These are phyloP conservation scores for Russula brevipes DNA, from an alignment of 768 basidiomycete genomes.

Conservation along the genomic window DNA sequence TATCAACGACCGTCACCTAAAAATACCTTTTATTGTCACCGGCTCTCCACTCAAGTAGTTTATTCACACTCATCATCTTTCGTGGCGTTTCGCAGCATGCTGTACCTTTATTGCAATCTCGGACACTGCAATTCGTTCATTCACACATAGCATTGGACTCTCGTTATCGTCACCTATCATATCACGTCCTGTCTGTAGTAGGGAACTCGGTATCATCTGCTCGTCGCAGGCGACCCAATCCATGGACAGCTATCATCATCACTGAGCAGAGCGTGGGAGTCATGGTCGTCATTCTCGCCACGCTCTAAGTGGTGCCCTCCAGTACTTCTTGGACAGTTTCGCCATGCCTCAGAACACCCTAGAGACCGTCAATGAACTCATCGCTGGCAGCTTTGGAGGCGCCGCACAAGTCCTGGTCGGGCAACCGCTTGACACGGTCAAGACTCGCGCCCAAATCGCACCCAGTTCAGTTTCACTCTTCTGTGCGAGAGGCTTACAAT, in stretches of 20 bases:
- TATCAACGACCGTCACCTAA: background rate
- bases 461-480: constrained; percentile 51
- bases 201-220: constrained; percentile 18
- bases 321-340: too few relatives aligned
- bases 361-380: constrained; percentile 72
- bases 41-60: constrained; percentile 4
- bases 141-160: constrained; percentile 22
- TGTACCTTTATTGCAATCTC: constrained; percentile 20
- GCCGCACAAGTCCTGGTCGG: constrained; percentile 94
- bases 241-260: background rate
- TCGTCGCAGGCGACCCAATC: constrained; percentile 17
- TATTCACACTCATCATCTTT: constrained; percentile 7
- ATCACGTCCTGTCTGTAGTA: constrained; percentile 22
- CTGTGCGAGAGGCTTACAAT: constrained; percentile 8
- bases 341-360: constrained; percentile 25
- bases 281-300: background rate
- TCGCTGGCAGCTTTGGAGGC: constrained; percentile 89
- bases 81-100: constrained; percentile 9
- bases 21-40: background rate
- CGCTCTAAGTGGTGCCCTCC: too few relatives aligned
- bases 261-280: background rate
- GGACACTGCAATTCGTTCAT: constrained; percentile 17
- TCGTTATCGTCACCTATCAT: constrained; percentile 19
- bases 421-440: constrained; percentile 84
- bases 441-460: constrained; percentile 83